phyloP scores from a whole-genome alignment of 2,329 filamentous ascomycete species.

The Aspergillus tamarii region DNA sequence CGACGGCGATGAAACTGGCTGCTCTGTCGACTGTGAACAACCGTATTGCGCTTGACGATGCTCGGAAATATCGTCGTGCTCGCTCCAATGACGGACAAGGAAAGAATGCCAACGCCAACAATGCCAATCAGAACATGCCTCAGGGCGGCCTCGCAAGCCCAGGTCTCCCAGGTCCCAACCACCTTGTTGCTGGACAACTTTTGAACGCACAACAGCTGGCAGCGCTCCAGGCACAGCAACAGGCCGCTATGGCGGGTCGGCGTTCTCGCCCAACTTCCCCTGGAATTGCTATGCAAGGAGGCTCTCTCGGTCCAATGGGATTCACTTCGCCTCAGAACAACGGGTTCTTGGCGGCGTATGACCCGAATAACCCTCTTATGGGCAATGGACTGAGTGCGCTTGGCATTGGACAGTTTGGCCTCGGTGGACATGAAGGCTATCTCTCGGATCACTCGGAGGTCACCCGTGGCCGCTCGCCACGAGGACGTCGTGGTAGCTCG shows the following conservation, averaged over 20 bases:
- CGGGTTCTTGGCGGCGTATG: conserved; percentile 88
- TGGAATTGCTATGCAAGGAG: conserved; percentile 76
- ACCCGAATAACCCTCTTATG: conserved; percentile 69
- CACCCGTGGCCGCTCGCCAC: conserved; percentile 84
- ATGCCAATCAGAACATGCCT: conserved; percentile 63
- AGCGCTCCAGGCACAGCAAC: conserved; percentile 72
- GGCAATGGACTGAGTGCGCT: conserved; percentile 72
- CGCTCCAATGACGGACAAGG: conserved; percentile 78
- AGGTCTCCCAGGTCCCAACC: conserved; percentile 71
- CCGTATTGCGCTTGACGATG: conserved; percentile 93
- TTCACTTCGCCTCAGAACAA: conserved; percentile 93
- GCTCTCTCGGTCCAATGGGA: conserved; percentile 63
- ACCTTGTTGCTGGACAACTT: conserved; percentile 85
- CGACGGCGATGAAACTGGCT: conserved; percentile 97
- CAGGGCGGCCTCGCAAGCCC: conserved; percentile 63
- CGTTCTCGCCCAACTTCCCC: conserved; percentile 90
- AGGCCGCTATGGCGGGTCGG: conserved; percentile 61
- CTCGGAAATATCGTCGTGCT: conserved; percentile 90
- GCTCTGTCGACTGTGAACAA: conserved; percentile 98
- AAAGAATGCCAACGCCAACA: conserved; percentile 45
- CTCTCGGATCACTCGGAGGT: conserved; percentile 93
- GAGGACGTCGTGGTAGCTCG: conserved; percentile 88
- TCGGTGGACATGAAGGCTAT: conserved; percentile 78
- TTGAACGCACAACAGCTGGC: conserved; percentile 83
- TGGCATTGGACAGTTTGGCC: conserved; percentile 71